Percentiles rank a stretch among this genome's conserved stretches.
Conservation (phyloP, 257 asterid species). For the Mitragyna speciosa region DNA sequence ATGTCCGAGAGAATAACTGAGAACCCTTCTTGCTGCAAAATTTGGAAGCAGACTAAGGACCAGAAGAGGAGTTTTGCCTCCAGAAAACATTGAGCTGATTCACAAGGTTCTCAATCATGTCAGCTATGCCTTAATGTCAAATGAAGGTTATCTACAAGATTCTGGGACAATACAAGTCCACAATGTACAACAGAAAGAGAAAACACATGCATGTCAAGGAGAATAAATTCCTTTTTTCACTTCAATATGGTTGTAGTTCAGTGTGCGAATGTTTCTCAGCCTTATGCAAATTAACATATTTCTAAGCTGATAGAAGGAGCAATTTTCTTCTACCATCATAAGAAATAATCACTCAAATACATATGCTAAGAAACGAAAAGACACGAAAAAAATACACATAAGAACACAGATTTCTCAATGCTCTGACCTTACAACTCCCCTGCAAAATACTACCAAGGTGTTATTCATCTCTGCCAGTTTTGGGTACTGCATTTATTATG, state of each 20-base stretch:
- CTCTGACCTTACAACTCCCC: too few species aligned
- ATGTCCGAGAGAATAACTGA: constrained; percentile 80
- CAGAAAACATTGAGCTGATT: background rate
- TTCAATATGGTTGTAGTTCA: background rate
- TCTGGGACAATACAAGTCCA: background rate
- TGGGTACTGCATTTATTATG: background rate
- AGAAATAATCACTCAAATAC: background rate
- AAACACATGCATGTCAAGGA: background rate
- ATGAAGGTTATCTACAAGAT: background rate
- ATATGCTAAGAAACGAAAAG: background rate
- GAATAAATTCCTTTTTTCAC: background rate
- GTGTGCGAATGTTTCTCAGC: background rate
- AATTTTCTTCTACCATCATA: too few species aligned
- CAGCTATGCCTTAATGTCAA: background rate
- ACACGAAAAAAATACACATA: background rate
- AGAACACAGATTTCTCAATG: background rate
- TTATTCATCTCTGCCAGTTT: too few species aligned
- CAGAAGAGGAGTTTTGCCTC: background rate
- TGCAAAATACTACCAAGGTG: background rate
- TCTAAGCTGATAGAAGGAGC: too few species aligned
- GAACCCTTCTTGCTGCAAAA: constrained; percentile 73
- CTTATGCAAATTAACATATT: background rate
- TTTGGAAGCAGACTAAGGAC: constrained; percentile 1
- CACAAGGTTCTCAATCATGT: background rate
- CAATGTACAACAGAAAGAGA: background rate